Evolutionary conservation across 2,329 filamentous ascomycete species (phyloP).

Genomic region (Microdochium trichocladiopsis): DNA sequence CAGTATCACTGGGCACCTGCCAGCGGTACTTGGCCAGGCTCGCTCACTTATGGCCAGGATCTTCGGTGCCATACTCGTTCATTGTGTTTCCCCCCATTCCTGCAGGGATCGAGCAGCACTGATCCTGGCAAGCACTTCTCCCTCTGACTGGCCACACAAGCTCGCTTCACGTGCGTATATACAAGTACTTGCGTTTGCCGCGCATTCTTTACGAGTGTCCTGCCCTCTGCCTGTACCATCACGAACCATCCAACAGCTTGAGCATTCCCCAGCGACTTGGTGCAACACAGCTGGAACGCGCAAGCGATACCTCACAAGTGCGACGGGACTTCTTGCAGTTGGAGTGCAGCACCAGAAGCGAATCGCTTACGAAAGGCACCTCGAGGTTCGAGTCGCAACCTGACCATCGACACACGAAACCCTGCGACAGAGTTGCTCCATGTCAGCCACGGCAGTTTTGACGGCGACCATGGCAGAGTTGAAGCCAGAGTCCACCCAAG

Average conservation of each 20-base stretch:
- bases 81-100: background rate
- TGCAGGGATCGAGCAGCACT: background rate
- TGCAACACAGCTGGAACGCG: background rate
- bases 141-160: background rate
- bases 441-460: slow-evolving; percentile 55
- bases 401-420: too few relatives aligned
- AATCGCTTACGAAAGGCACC: background rate
- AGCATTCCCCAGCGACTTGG: background rate
- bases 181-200: background rate
- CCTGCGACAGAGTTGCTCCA: slow-evolving; percentile 51
- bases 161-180: background rate
- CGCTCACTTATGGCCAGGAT: background rate
- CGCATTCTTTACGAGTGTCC: background rate
- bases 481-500: slow-evolving; percentile 51
- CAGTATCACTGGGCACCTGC: background rate
- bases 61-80: background rate
- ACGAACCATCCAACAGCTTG: background rate
- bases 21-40: background rate
- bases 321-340: too few relatives aligned
- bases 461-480: slow-evolving; percentile 57
- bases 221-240: background rate
- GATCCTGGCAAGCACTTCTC: background rate
- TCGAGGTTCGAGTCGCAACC: background rate
- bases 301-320: background rate
- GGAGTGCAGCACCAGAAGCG: too few relatives aligned